These are phyloP conservation scores for Claviceps quebecensis DNA, from an alignment of 2,329 filamentous ascomycete species.

Conservation along the genomic window DNA sequence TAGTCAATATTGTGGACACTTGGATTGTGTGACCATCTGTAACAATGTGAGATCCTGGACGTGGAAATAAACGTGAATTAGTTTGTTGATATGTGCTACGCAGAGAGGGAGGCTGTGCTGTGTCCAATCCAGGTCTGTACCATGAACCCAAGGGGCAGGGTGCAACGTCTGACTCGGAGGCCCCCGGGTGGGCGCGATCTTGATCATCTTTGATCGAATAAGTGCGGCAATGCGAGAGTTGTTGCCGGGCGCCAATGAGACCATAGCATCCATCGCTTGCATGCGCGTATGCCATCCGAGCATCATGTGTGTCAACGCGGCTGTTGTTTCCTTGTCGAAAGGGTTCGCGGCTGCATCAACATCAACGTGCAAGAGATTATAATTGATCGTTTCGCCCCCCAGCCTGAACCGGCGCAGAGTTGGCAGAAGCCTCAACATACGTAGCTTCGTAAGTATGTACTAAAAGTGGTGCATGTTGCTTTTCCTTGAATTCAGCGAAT, in stretches of 20 bases:
- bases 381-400: too few relatives aligned
- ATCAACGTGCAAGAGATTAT: too few relatives aligned
- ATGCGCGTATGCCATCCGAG: neutral
- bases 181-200: neutral
- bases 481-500: too few relatives aligned
- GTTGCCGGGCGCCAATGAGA: neutral
- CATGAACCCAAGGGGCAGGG: neutral
- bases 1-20: neutral
- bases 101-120: neutral
- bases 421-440: too few relatives aligned
- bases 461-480: too few relatives aligned
- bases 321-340: neutral
- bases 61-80: neutral
- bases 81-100: neutral
- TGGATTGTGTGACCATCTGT: constrained; percentile 1
- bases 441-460: too few relatives aligned
- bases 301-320: neutral
- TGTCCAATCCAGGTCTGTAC: neutral
- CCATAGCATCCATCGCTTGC: neutral
- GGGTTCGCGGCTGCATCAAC: too few relatives aligned
- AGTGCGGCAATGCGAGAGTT: too few relatives aligned
- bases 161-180: neutral
- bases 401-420: too few relatives aligned
- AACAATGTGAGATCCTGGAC: neutral
- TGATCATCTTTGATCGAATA: neutral